Percentiles rank a stretch among this genome's conserved stretches.
These are phyloP conservation scores for Geoglossum cookeanum DNA, from an alignment of 2,329 filamentous ascomycete species.

Conservation along the genomic window DNA sequence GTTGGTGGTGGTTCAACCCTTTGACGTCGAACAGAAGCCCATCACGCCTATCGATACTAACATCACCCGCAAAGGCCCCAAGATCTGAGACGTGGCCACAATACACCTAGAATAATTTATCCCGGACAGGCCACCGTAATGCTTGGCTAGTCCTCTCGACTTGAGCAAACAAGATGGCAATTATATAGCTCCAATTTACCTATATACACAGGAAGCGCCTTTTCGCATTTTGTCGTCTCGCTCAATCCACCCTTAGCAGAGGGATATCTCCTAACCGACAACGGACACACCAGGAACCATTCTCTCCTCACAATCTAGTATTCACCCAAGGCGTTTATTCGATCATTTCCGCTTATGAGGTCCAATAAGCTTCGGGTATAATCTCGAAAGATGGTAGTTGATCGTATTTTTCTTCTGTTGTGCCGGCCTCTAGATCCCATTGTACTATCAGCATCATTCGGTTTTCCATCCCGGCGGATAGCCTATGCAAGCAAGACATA, in stretches of 20 bases:
- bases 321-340: too few species aligned
- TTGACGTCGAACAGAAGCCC: too few species aligned
- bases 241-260: too few species aligned
- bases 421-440: slow-evolving; percentile 30
- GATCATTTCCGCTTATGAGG: slow-evolving; percentile 44
- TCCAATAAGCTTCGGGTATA: slow-evolving; percentile 55
- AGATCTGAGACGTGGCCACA: too few species aligned
- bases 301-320: neutral
- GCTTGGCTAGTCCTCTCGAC: too few species aligned
- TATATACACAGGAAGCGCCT: neutral
- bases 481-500: neutral
- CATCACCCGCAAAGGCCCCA: too few species aligned
- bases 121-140: too few species aligned
- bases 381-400: slow-evolving; percentile 76
- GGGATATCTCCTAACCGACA: neutral
- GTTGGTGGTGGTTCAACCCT: too few species aligned
- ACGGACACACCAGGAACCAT: neutral
- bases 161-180: neutral
- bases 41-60: too few species aligned
- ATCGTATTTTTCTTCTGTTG: slow-evolving; percentile 53
- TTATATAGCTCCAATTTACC: neutral
- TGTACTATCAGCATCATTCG: neutral
- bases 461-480: neutral
- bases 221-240: too few species aligned
- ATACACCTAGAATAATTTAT: too few species aligned